A percentile compares a stretch with the other conserved stretches of the same genome.
phyloP scores from a whole-genome alignment of 2,329 filamentous ascomycete species.

The Alternaria panax region DNA sequence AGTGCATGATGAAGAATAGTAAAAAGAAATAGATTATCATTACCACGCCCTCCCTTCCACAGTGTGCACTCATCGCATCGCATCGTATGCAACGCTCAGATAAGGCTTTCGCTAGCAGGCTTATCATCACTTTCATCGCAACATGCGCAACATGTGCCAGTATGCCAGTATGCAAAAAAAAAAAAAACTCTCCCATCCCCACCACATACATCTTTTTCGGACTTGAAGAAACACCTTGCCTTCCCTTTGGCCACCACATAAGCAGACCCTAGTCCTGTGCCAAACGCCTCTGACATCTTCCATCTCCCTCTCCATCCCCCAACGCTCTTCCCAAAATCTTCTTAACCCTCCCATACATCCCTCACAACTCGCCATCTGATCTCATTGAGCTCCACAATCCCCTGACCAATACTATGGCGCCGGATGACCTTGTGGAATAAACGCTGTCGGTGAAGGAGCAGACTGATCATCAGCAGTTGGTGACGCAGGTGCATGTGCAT shows the following conservation, averaged over 20 bases:
- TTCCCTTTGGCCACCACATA: too few relatives aligned
- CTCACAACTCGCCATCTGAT: too few relatives aligned
- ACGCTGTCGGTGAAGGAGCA: too few relatives aligned
- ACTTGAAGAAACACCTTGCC: too few relatives aligned
- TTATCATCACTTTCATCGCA: background rate
- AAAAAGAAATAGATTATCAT: background rate
- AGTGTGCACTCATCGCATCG: too few relatives aligned
- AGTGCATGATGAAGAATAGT: too few relatives aligned
- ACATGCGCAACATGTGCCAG: background rate
- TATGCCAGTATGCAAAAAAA: background rate
- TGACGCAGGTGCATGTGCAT: too few relatives aligned
- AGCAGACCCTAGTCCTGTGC: too few relatives aligned
- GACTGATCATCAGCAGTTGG: too few relatives aligned
- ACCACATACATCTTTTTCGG: background rate
- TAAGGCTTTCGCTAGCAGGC: background rate
- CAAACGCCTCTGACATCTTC: too few relatives aligned
- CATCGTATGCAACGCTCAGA: background rate
- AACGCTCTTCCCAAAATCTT: too few relatives aligned
- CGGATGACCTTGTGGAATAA: background rate
- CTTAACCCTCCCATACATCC: background rate
- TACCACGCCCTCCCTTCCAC: background rate
- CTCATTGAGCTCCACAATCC: background rate
- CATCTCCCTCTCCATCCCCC: background rate
- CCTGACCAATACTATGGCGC: background rate
- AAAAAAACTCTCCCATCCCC: too few relatives aligned